Base-by-base conservation (phyloP, 2,329 filamentous ascomycete genomes). In the Fusarium globosum region DNA sequence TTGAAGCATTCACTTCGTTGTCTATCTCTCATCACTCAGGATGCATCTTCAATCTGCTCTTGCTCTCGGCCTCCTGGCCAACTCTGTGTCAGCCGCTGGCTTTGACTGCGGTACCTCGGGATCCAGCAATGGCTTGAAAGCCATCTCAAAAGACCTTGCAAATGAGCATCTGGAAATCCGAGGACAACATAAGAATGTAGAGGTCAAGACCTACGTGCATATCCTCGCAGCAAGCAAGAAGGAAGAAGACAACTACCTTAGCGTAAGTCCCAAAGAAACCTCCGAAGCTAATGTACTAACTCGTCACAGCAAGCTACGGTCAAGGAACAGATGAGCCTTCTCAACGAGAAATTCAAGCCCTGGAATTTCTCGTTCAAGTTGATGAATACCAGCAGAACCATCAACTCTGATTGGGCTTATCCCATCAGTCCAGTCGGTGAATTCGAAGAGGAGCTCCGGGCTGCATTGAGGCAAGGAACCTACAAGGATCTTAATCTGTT, bases 401-500 rank as follows among this genome's bases (percentile, higher is more conserved):
- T 73, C 7, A 71, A 68, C 8, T 38, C 45, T 8, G 46, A 56
- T 15, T 73, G 67, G 71, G 33, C 48, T 5, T 7, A 23, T 6
- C 64, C 69, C 16, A 41, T 18, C 7, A 36, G 45, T 16, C 69
- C 68, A 13, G 63, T 41, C 7, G 20, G 46, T 6, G 15, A 35
- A 2, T 42, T 15, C 4, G 49, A 65, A 20, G 42, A 23, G 26
- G 58, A 73, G 1, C 41, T 73, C 2, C 46, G 67, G 14, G 38
- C 23, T 0, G 62, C 61, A 6, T 51, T 73, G n/a, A 67, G 66
- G 4, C 33, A 63, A 33, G 71, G 71, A 56, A 49, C 58, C 13
- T 73, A 74, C 42, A 56, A 51, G 4, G 58, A 71, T 2, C 28
- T 73, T 3, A 74, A 74, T 2, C 67, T 74, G 12, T 68, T 55